Base-by-base conservation (phyloP, 148 eudicot genomes). In the Drosera capensis region DNA sequence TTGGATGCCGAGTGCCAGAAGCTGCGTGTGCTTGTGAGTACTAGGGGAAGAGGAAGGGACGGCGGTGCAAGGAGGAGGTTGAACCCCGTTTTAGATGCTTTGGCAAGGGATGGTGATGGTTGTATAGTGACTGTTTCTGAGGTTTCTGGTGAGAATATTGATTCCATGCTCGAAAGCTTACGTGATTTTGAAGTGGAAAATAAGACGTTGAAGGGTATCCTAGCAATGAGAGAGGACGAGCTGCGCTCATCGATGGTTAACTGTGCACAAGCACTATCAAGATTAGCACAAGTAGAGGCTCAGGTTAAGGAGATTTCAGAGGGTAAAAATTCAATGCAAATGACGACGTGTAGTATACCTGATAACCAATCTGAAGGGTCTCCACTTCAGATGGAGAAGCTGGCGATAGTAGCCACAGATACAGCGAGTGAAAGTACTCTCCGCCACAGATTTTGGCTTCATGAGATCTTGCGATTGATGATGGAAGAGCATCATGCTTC, bases 1-100 rank as follows among this genome's bases (percentile, higher is more conserved):
- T 58, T 86, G 58, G 93, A 81, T 56, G 62, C 72, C 0, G 93
- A 81, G 30, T 86, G 87, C 56, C 83, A 78, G 46, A 64, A 78
- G 49, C 54, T 86, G 44, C 68, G 82, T 23, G 44, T 48, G 34
- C 42, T 75, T 51, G 42, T 58, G 43, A 67, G 44, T 44, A 30
- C 26, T 20, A 43, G 25, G 39, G 59, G 15, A 36, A 54, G 53
- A 36, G 49, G 51, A 40, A 49, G 19, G 31, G 44, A 25, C 7
- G 58, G 51, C 9, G n/a, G 14, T 11, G 46, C 45, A 49, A 59
- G 66, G 47, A 55, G 50, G 47, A 68, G 54, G 46, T n/a, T 15
- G 16, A 52, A 47, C 30, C 46, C 40, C 23, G 3, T 14, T 1
- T 29, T 51, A n/a, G 60, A 50, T 30, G 22, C 48, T 46, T 38